A percentile compares a stretch with the other conserved stretches of the same genome.
Conservation (phyloP, 176 grass and related monocot genomes). For the Alopecurus myosuroides region DNA sequence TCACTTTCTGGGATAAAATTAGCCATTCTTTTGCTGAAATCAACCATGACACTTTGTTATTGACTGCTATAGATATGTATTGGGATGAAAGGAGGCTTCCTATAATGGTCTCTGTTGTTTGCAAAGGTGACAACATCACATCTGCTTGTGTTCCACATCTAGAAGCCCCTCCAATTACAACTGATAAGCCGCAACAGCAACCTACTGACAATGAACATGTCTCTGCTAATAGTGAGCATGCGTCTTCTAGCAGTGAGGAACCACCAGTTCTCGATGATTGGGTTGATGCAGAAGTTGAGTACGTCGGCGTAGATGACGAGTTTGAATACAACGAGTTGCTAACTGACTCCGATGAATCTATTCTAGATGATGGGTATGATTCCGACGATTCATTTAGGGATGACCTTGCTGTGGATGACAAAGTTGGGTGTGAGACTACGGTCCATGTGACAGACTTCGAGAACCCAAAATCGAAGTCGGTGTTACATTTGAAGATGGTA, state of each 20-base stretch:
- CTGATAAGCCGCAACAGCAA: not conserved
- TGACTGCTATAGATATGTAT: not conserved
- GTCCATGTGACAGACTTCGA: not conserved
- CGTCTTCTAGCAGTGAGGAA: not conserved
- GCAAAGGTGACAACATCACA: not conserved
- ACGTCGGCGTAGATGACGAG: not conserved
- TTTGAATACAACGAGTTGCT: not conserved
- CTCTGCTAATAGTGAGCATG: not conserved
- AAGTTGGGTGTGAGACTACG: not conserved
- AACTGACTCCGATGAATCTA: not conserved
- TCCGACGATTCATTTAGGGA: not conserved
- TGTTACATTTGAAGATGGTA: not conserved
- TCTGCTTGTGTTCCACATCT: not conserved
- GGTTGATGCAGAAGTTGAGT: not conserved
- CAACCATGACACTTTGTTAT: not conserved
- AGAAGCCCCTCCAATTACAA: not conserved
- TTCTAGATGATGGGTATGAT: not conserved
- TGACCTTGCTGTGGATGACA: not conserved
- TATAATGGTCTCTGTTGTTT: not conserved
- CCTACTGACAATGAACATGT: not conserved
- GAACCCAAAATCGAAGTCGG: not conserved
- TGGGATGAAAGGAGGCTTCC: not conserved
- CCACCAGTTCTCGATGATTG: not conserved
- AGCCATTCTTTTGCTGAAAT: not conserved
- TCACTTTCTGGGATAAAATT: not conserved